These are phyloP conservation scores for Lolium rigidum DNA, from an alignment of 176 grass and related monocot genomes.

Conservation along the genomic window DNA sequence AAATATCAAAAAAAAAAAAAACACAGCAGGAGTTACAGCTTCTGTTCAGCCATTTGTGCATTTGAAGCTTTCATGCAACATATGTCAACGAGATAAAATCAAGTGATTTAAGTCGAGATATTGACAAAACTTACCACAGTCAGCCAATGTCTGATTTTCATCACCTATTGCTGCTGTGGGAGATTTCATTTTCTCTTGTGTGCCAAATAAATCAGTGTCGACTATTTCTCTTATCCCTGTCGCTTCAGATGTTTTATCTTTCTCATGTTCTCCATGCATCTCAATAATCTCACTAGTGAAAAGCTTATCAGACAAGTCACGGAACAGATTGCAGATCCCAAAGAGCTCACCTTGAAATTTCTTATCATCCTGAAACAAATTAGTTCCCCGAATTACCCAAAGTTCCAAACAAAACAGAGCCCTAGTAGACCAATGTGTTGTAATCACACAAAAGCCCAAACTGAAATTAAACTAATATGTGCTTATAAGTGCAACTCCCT, in stretches of 20 bases:
- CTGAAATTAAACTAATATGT: slow-evolving; percentile 22
- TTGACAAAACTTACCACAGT: slow-evolving; percentile 52
- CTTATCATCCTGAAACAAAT: slow-evolving; percentile 74
- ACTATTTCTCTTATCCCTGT: slow-evolving; percentile 55
- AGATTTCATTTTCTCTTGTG: slow-evolving; percentile 34
- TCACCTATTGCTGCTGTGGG: slow-evolving; percentile 19
- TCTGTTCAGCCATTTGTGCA: slow-evolving; percentile 13
- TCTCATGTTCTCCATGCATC: slow-evolving; percentile 86
- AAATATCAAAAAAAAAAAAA: no score
- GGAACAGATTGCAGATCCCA: slow-evolving; percentile 97
- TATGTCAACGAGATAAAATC: slow-evolving; percentile 13
- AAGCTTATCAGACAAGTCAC: slow-evolving; percentile 90
- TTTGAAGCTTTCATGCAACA: slow-evolving; percentile 36
- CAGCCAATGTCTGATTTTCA: slow-evolving; percentile 52
- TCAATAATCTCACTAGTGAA: slow-evolving; percentile 99
- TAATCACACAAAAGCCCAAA: slow-evolving; percentile 20
- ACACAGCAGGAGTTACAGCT: slow-evolving; percentile 26
- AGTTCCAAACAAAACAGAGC: neutral
- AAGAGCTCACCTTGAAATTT: slow-evolving; percentile 98
- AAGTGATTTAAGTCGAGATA: slow-evolving; percentile 21
- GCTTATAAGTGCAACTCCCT: neutral
- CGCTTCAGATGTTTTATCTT: slow-evolving; percentile 44
- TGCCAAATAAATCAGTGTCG: slow-evolving; percentile 52
- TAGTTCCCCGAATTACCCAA: slow-evolving; percentile 28
- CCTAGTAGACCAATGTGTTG: slow-evolving; percentile 6